Conservation (phyloP, 805 yeast genomes). For the Lachancea nothofagi region DNA sequence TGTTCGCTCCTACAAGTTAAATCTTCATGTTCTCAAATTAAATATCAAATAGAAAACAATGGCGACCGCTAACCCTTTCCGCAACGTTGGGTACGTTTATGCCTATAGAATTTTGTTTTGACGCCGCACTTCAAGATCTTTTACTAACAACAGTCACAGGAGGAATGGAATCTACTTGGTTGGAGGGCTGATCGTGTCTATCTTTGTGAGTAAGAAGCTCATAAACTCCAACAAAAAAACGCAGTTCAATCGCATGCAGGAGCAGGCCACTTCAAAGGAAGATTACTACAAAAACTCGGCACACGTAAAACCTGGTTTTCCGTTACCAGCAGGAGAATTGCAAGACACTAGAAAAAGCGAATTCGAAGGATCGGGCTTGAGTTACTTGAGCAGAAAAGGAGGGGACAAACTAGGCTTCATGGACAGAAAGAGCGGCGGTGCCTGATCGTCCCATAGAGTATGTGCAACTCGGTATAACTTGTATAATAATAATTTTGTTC, state of each 20-base stretch:
- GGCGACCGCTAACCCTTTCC: slow-evolving; percentile 19
- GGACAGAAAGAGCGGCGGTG: slow-evolving; percentile 19
- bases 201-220: slow-evolving; percentile 24
- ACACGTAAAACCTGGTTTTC: slow-evolving; percentile 51
- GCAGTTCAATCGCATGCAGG: slow-evolving; percentile 32
- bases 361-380: slow-evolving; percentile 62
- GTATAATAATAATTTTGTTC: too few relatives aligned
- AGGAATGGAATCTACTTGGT: slow-evolving; percentile 25
- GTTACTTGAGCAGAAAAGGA: slow-evolving; percentile 50
- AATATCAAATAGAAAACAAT: neutral
- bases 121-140: neutral
- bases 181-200: slow-evolving; percentile 26
- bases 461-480: too few relatives aligned
- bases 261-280: slow-evolving; percentile 10
- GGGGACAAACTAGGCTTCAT: slow-evolving; percentile 44
- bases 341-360: slow-evolving; percentile 47
- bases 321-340: slow-evolving; percentile 22
- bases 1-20: too few relatives aligned
- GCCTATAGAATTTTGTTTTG: neutral
- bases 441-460: neutral
- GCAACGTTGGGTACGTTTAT: slow-evolving; percentile 29
- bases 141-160: slow-evolving; percentile 12
- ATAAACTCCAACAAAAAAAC: slow-evolving; percentile 36
- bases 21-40: too few relatives aligned
- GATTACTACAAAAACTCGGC: slow-evolving; percentile 35